Base-by-base conservation (phyloP, 495 filamentous ascomycete species). In the Tuber aestivum region DNA sequence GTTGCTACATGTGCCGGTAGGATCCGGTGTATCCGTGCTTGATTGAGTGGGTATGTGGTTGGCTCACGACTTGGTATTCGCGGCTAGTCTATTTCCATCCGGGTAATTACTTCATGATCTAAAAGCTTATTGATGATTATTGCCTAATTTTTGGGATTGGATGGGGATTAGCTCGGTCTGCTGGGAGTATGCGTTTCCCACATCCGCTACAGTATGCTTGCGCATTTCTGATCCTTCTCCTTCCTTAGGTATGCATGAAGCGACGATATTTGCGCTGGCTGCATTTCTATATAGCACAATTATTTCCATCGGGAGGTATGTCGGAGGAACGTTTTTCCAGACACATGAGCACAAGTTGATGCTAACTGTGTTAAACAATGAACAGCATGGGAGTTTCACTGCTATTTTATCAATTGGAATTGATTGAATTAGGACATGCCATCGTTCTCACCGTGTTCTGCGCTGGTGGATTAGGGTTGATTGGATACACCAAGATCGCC, bases 21-120 rank as follows among this genome's bases (percentile, higher is more conserved):
- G 79, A 10, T 42, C 41, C 14, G 0, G 21, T 20, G 4, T 16
- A 27, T 65, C 20, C 32, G 27, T 70, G 42, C 32, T 18, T 18
- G 10, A 32, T 65, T 18, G 12, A 35, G 56, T 35, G 27, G 12
- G 56, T 61, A 68, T 61, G 8, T 41, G 20, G 14, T 68, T 56
- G n/a, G 23, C 71, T 79, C 72, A 79, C 32, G 8, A 23, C 20
- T 71, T 35, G 27, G 45, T n/a, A 35, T 32, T 16, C 4, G 27
- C 14, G 56, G 56, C 93, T 92, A 32, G 94, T 97, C 16, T 99
- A 97, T 80, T 99, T 98, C 84, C 94, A 99, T 84, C 95, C 95
- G n/a, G 81, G 81, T 82, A 80, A 74, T 42, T 41, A 48, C 61
- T 42, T 10, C 35, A 70, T 9, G 23, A 48, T 23, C 35, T 8